These are phyloP conservation scores for Pythium aquatile DNA, from an alignment of 352 stramenopile species.

Conservation along the genomic window DNA sequence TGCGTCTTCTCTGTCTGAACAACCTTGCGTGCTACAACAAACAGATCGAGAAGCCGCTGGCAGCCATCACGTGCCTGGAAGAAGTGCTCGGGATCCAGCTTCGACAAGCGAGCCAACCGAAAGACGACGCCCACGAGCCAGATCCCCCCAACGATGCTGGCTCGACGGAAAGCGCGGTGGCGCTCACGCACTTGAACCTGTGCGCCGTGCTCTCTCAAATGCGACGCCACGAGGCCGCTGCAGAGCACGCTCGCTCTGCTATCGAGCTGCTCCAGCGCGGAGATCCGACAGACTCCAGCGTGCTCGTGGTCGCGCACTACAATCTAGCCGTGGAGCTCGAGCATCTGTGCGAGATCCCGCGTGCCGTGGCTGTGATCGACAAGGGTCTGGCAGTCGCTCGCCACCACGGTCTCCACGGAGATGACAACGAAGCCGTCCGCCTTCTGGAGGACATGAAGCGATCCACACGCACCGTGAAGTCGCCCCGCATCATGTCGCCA, in stretches of 20 bases:
- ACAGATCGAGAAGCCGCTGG: slow-evolving; percentile 37
- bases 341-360: slow-evolving; percentile 34
- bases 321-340: slow-evolving; percentile 62
- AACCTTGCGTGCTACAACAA: slow-evolving; percentile 67
- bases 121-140: background rate
- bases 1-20: slow-evolving; percentile 60
- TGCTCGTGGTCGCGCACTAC: slow-evolving; percentile 55
- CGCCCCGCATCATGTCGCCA: slow-evolving; percentile 14
- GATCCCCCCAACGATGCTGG: background rate
- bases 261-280: slow-evolving; percentile 31
- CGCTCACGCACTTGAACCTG: slow-evolving; percentile 60
- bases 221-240: slow-evolving; percentile 40
- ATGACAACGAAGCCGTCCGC: slow-evolving; percentile 11
- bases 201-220: slow-evolving; percentile 63
- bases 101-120: slow-evolving; percentile 15
- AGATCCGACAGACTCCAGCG: slow-evolving; percentile 2
- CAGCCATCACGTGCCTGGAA: slow-evolving; percentile 45
- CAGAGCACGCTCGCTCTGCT: slow-evolving; percentile 43
- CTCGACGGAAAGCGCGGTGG: slow-evolving; percentile 17
- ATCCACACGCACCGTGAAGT: background rate
- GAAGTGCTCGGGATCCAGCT: slow-evolving; percentile 48
- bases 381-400: slow-evolving; percentile 28
- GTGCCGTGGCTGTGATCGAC: slow-evolving; percentile 27
- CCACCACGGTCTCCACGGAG: slow-evolving; percentile 6
- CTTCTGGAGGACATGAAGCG: slow-evolving; percentile 18